These are phyloP conservation scores for Xylariaceae sp. DNA, from an alignment of 2,329 filamentous ascomycete species.

Conservation along the genomic window DNA sequence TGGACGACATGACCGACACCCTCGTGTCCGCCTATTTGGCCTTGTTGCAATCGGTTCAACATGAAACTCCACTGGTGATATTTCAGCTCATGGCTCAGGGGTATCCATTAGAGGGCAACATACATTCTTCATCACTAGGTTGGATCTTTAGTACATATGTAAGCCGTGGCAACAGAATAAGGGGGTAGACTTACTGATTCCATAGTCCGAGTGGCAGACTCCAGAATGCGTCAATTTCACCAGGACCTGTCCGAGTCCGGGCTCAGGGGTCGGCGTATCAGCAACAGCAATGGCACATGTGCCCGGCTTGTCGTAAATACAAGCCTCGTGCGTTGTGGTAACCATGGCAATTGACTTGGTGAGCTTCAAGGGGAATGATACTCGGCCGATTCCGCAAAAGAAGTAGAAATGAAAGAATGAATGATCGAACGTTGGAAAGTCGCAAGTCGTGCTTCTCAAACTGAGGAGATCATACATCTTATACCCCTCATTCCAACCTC, in stretches of 20 bases:
- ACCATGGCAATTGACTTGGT: background rate
- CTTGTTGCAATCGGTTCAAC: slow-evolving; percentile 3
- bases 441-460: no score
- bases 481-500: no score
- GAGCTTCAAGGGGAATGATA: slow-evolving; percentile 3
- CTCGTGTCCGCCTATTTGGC: slow-evolving; percentile 21
- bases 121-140: slow-evolving; percentile 18
- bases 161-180: background rate
- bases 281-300: slow-evolving; percentile 14
- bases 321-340: slow-evolving; percentile 20
- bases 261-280: slow-evolving; percentile 18
- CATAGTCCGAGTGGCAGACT: slow-evolving; percentile 20
- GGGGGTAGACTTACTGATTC: slow-evolving; percentile 11
- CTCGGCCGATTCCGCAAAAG: no score
- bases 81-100: no score
- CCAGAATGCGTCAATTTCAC: slow-evolving; percentile 22
- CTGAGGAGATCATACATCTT: no score
- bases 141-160: background rate
- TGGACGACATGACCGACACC: slow-evolving; percentile 17
- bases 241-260: slow-evolving; percentile 16
- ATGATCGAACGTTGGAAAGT: background rate
- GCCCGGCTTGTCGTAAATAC: slow-evolving; percentile 18
- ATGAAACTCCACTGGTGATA: slow-evolving; percentile 10
- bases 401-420: no score
- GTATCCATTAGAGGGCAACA: background rate